phyloP scores from a whole-genome alignment of 768 basidiomycete genomes.

The Calocybe cyanea region DNA sequence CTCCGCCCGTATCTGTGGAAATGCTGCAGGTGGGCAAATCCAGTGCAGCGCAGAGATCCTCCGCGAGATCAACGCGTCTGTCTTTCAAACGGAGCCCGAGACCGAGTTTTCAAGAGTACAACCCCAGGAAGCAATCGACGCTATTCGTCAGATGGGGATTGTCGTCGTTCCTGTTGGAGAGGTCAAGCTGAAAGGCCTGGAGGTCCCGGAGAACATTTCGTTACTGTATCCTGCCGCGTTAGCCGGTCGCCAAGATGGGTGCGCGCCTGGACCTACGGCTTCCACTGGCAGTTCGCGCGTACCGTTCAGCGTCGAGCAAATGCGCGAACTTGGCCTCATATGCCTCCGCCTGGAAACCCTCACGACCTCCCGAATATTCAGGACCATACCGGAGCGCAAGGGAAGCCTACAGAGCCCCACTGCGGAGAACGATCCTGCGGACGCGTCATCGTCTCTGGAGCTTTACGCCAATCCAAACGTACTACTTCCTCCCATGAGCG shows the following conservation, averaged over 20 bases:
- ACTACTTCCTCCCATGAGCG: constrained; percentile 65
- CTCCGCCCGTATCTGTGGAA: constrained; percentile 76
- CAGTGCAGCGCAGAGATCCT: constrained; percentile 87
- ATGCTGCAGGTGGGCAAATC: constrained; percentile 90
- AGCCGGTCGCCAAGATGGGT: constrained; percentile 60
- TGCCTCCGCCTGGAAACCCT: constrained; percentile 81
- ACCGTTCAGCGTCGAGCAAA: constrained; percentile 71
- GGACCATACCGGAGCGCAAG: constrained; percentile 40
- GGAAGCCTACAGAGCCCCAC: constrained; percentile 37
- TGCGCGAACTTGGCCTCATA: constrained; percentile 67
- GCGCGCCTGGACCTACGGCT: constrained; percentile 26
- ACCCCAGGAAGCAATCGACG: constrained; percentile 62
- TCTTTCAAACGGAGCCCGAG: constrained; percentile 50
- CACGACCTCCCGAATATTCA: constrained; percentile 58
- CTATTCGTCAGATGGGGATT: constrained; percentile 69
- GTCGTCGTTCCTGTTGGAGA: constrained; percentile 79
- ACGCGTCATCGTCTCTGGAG: constrained; percentile 26
- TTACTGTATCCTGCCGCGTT: constrained; percentile 76
- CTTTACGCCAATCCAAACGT: constrained; percentile 59
- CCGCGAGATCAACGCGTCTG: constrained; percentile 68
- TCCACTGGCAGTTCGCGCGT: constrained; percentile 51
- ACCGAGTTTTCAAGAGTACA: constrained; percentile 61
- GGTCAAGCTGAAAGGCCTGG: constrained; percentile 90
- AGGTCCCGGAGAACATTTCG: constrained; percentile 86
- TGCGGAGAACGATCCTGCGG: constrained; percentile 26